Conservation (phyloP, 179 eudicot species). For the Spinacia oleracea region DNA sequence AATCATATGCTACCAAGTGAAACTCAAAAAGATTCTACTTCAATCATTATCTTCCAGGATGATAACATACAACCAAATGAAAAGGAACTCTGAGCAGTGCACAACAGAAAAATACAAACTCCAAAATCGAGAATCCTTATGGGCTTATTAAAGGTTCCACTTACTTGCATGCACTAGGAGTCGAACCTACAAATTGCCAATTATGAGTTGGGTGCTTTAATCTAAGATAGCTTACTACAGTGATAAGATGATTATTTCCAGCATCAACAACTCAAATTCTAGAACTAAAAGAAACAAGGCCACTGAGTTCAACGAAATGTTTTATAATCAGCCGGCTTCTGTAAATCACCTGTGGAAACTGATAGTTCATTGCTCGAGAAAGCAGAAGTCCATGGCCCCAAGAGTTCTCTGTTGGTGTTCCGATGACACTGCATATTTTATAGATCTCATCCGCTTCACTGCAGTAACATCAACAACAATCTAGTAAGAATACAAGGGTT, state of each 20-base stretch:
- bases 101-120: background rate
- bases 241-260: background rate
- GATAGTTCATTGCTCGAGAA: constrained; percentile 73
- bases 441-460: constrained; percentile 96
- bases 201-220: background rate
- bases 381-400: constrained; percentile 74
- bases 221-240: no score
- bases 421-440: constrained; percentile 82
- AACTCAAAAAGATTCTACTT: no score
- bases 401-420: constrained; percentile 63
- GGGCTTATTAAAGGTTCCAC: background rate
- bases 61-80: background rate
- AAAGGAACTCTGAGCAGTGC: background rate
- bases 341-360: constrained; percentile 76
- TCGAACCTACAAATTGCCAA: background rate
- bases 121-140: background rate
- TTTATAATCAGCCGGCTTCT: background rate
- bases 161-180: background rate
- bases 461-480: constrained; percentile 30
- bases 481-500: background rate
- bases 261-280: background rate
- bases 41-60: background rate
- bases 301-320: background rate
- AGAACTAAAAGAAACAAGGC: no score
- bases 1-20: background rate